Evolutionary conservation across 352 stramenopile species (phyloP), one percentile per base, ranked within the genome.

Genomic region (Phytophthora vignae): DNA sequence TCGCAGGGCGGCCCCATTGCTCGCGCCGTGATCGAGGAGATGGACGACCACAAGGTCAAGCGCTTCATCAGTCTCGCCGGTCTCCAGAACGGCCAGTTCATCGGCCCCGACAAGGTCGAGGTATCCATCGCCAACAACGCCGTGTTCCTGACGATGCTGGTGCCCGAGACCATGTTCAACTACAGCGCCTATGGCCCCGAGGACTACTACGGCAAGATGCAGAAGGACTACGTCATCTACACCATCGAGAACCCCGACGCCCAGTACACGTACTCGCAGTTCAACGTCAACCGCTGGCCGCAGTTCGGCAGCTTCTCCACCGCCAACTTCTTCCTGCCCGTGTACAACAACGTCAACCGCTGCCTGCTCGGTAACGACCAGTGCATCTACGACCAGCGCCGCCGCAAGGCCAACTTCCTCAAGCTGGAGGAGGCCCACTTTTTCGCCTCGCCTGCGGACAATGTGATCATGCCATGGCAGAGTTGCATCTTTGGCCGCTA

Each of bases 21-120:
- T 27, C 78, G 81, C 8, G 72, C 67, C 2, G 71, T 86, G 11
- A 64, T 85, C 21, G 78, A 86, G 68, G 64, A 78, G 19, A 82
- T 82, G 81, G 76, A 88, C 44, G 70, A 86, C 49, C 81, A 88
- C 67, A 76, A 82, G 7, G 76, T 77, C 3, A 67, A 74, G 22
- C 73, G 60, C 36, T 74, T 80, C 49, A 71, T 88, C 58, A 85
- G 70, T 44, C 56, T 85, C 9, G 81, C 78, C 0, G 76, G 76
- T 1, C 60, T 73, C 0, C 76, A 84, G 17, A 86, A 86, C 60
- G 81, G 81, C 19, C 69, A 81, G 21, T 88, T 88, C 48, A 81
- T 80, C 46, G 74, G 73, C 0, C 78, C 78, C 22, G 77, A 83
- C 55, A 65, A 61, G 25, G 52, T 73, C 1, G 22, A 27, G 1